Base-by-base conservation (phyloP, 108 stramenopile species). In the Nitzschia sp. region DNA sequence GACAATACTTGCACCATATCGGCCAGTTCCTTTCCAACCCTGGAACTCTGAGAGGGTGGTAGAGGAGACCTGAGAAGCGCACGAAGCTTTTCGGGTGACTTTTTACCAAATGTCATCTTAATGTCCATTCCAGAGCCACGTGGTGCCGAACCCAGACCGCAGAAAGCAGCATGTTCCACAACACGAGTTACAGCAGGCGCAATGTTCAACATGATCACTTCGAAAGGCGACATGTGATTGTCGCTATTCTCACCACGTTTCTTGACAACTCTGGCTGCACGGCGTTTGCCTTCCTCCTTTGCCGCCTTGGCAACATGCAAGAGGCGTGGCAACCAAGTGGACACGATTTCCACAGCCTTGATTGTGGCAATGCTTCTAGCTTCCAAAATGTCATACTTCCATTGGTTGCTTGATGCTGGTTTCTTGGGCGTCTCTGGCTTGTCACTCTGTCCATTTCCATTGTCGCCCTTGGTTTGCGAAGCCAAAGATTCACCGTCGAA, bases 341-440 rank as follows among this genome's bases (percentile, higher is more conserved):
- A 83, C 7, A 82, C 78, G 24, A 91, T 56, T 25, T 75, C 69
- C 24, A 91, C 92, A 19, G 85, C 79, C 57, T 84, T 80, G 51
- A 83, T 72, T 12, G 92, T 89, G 40, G 88, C 77, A 40, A 85
- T 68, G 26, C 88, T 90, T 40, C 92, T 70, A 0, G 88, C 79
- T 48, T 94, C 92, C 8, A 94, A 81, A 29, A 88, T 75, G 50
- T 94, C 92, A 55, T 88, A 89, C 64, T 91, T 94, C 92, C 92
- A 94, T 60, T 90, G 81, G 53, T 91, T 94, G 58, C 70, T 80
- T 56, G 48, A 80, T 53, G 65, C 53, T 1, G 65, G 22, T 15
- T 74, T 76, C 46, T 73, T 71, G 24, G 61, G 53, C 2, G 25
- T 40, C 15, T 46, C 11, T 9, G 48, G 38, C 14, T 56, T 41